These are phyloP conservation scores for Musa balbisiana DNA, from an alignment of 202 grass and related monocot species.

Conservation along the genomic window DNA sequence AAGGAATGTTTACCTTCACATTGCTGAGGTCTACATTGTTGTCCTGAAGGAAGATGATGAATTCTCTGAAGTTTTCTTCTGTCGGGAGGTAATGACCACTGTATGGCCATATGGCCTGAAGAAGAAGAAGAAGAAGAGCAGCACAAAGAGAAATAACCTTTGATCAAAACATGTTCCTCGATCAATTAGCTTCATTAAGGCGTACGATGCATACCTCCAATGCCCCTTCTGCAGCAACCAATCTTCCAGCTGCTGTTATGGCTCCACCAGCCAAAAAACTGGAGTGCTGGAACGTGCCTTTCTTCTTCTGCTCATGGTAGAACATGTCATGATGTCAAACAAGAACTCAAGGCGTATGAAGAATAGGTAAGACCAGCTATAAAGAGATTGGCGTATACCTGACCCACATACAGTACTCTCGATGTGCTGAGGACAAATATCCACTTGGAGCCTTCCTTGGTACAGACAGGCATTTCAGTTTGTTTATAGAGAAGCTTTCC, in stretches of 20 bases:
- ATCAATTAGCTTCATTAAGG: not conserved
- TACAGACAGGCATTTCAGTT: conserved; percentile 34
- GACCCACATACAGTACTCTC: conserved; percentile 59
- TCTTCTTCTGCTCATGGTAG: conserved; percentile 57
- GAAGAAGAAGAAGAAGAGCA: not conserved
- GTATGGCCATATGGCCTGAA: conserved; percentile 37
- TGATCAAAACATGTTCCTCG: not conserved
- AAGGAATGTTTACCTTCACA: not conserved
- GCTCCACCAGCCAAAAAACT: conserved; percentile 83
- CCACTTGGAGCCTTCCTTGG: conserved; percentile 79
- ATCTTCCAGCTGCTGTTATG: conserved; percentile 71
- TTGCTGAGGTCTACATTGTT: conserved; percentile 1
- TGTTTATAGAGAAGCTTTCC: conserved; percentile 62
- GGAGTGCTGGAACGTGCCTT: conserved; percentile 94
- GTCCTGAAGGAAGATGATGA: conserved; percentile 23
- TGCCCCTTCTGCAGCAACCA: conserved; percentile 61
- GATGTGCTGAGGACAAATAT: conserved; percentile 93
- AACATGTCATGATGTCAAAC: not conserved
- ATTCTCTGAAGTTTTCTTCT: conserved; percentile 86
- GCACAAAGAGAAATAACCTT: no score
- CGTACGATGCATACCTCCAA: conserved; percentile 34
- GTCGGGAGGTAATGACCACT: conserved; percentile 77
- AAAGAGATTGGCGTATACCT: conserved; percentile 28
- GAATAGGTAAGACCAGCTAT: no score
- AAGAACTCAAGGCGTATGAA: no score